Percentiles rank a stretch among this genome's conserved stretches.
Conservation (phyloP, 345 rosid genomes). For the Pistacia atlantica region DNA sequence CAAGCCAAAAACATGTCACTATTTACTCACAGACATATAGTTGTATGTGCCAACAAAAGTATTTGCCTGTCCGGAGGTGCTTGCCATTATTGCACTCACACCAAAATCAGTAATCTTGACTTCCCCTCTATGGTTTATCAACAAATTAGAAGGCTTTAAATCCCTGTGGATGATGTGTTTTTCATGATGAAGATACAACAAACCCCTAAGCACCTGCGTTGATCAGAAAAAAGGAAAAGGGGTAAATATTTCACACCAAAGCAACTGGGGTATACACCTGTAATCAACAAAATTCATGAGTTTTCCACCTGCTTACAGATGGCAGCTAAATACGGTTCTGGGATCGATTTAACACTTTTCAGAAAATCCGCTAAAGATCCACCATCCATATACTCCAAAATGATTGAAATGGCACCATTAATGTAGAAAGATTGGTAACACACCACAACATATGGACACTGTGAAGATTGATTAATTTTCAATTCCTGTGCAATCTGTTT, state of each 20-base stretch:
- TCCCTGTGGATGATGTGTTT: constrained; percentile 86
- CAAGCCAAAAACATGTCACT: not conserved
- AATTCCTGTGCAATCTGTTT: constrained; percentile 76
- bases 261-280: not conserved
- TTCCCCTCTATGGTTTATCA: constrained; percentile 90
- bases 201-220: constrained; percentile 74
- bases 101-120: constrained; percentile 98
- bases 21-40: constrained; percentile 89
- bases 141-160: constrained; percentile 84
- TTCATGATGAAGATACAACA: constrained; percentile 84
- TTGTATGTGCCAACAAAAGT: constrained; percentile 78
- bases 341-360: constrained; percentile 65
- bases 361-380: constrained; percentile 87
- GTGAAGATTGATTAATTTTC: constrained; percentile 77
- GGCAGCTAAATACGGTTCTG: constrained; percentile 72
- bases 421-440: constrained; percentile 82
- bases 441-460: constrained; percentile 76
- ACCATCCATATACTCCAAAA: constrained; percentile 93
- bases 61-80: constrained; percentile 78
- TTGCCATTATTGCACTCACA: constrained; percentile 82
- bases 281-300: not conserved
- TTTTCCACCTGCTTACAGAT: constrained; percentile 75
- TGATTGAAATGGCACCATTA: constrained; percentile 80
- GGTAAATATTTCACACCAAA: not conserved
- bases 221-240: constrained; percentile 11